phyloP scores from a whole-genome alignment of 257 asterid genomes.

The Jasminum sambac region DNA sequence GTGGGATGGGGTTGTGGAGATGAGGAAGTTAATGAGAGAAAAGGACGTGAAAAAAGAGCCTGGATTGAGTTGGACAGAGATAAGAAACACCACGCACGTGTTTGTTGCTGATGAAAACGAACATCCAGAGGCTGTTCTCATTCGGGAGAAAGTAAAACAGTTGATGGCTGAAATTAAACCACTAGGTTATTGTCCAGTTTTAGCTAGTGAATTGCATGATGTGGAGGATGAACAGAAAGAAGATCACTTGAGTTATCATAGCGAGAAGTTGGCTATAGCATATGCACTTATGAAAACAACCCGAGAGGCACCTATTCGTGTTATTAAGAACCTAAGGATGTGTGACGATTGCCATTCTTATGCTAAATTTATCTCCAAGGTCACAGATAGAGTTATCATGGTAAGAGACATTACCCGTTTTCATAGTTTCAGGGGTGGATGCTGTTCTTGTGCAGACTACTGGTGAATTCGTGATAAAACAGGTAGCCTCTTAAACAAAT shows the following conservation, averaged over 20 bases:
- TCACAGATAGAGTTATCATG: slow-evolving; percentile 54
- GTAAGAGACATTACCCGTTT: slow-evolving; percentile 74
- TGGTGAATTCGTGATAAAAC: slow-evolving; percentile 42
- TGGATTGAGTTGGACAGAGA: slow-evolving; percentile 89
- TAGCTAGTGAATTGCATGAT: slow-evolving; percentile 60
- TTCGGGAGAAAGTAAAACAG: slow-evolving; percentile 54
- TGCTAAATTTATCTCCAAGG: slow-evolving; percentile 56
- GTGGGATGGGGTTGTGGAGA: slow-evolving; percentile 68
- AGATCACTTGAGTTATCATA: slow-evolving; percentile 63
- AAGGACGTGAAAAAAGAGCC: slow-evolving; percentile 84
- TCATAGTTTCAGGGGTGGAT: slow-evolving; percentile 62
- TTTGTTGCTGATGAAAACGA: slow-evolving; percentile 62
- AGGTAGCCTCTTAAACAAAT: background rate
- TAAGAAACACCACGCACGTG: slow-evolving; percentile 59
- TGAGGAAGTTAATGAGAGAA: slow-evolving; percentile 57
- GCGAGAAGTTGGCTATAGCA: slow-evolving; percentile 88
- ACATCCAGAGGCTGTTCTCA: slow-evolving; percentile 54
- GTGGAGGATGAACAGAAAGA: slow-evolving; percentile 84
- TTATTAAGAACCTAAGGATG: slow-evolving; percentile 74
- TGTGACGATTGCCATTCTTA: slow-evolving; percentile 93
- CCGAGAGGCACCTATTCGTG: slow-evolving; percentile 56
- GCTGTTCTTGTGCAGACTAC: slow-evolving; percentile 77
- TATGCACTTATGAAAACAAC: slow-evolving; percentile 81
- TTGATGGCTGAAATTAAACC: slow-evolving; percentile 57
- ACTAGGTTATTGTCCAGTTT: slow-evolving; percentile 64